These are phyloP conservation scores for Picea abies DNA, from an alignment of 83 land plant species.

Conservation along the genomic window DNA sequence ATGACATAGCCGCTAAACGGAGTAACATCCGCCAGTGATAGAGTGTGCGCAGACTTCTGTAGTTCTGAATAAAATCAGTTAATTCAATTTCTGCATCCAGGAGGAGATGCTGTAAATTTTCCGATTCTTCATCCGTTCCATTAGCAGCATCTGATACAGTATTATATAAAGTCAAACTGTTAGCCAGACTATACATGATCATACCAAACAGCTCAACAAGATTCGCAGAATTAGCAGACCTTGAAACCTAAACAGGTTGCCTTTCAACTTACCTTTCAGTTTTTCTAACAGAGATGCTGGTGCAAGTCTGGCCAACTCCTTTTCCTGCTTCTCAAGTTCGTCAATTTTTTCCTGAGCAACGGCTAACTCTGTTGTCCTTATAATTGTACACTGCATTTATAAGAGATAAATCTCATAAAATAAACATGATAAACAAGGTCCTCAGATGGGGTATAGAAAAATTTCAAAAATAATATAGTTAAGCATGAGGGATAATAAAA, in stretches of 20 bases:
- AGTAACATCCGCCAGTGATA: slow-evolving; percentile 67
- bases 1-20: slow-evolving; percentile 71
- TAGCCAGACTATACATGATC: background rate
- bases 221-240: background rate
- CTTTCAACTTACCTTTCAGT: slow-evolving; percentile 64
- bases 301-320: slow-evolving; percentile 55
- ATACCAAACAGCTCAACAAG: background rate
- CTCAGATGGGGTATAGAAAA: no score
- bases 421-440: background rate
- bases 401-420: background rate
- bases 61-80: slow-evolving; percentile 64
- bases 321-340: slow-evolving; percentile 68
- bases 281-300: slow-evolving; percentile 56
- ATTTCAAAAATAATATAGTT: no score
- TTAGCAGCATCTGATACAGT: slow-evolving; percentile 62
- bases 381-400: slow-evolving; percentile 73
- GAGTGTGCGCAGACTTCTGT: slow-evolving; percentile 54
- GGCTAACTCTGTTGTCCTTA: slow-evolving; percentile 90
- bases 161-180: background rate
- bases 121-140: slow-evolving; percentile 83
- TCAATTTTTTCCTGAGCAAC: slow-evolving; percentile 85
- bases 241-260: background rate
- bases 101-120: slow-evolving; percentile 52
- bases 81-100: slow-evolving; percentile 68
- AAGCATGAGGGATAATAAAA: no score